Base-by-base conservation (phyloP, 2,329 filamentous ascomycete species). In the Simplicillium aogashimaense region DNA sequence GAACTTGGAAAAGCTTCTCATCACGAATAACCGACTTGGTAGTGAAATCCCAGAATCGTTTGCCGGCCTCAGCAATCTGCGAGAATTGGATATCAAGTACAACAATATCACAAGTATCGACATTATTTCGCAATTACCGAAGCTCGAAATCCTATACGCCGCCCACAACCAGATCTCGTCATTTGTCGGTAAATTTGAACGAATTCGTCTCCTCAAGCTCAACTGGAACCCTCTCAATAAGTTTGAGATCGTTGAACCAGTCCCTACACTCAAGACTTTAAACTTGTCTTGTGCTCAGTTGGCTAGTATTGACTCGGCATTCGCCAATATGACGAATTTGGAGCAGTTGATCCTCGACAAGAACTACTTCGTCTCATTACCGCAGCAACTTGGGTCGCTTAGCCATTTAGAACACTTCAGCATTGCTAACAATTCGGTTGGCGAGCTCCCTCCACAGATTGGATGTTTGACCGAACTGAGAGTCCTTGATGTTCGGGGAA, bases 141-240 rank as follows among this genome's bases (percentile, higher is more conserved):
- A 84, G 49, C 66, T 98, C 31, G 92, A 98, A 61, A 84, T 86
- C 46, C 67, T 97, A 17, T 84, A 87, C 43, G 83, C 90, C 29
- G 90, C 94, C 35, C 90, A 98, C 69, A 98, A 98, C 59, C 76
- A 78, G 36, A 84, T 98, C 36, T 94, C 89, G 0, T 83, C 85
- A 37, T 97, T 97, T 53, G 81, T 85, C 46, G 89, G 89, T 32
- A 79, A 78, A n/a, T 98, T 98, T 53, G 74, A 85, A 35, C 83
- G 82, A 48, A 76, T 98, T 16, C 80, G 88, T 42, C 81, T 84
- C 31, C 69, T 98, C 41, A 86, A 90, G 53, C 70, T 98, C 46
- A 95, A 98, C 57, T 89, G 92, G 45, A 97, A 95, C 55, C 92
- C 92, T 1, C 78, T 98, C 46, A 97, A 92, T 13, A 86, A 88